A percentile compares a stretch with the other conserved stretches of the same genome.
Conservation (phyloP, 2,329 filamentous ascomycete genomes). For the Cordyceps sp. region DNA sequence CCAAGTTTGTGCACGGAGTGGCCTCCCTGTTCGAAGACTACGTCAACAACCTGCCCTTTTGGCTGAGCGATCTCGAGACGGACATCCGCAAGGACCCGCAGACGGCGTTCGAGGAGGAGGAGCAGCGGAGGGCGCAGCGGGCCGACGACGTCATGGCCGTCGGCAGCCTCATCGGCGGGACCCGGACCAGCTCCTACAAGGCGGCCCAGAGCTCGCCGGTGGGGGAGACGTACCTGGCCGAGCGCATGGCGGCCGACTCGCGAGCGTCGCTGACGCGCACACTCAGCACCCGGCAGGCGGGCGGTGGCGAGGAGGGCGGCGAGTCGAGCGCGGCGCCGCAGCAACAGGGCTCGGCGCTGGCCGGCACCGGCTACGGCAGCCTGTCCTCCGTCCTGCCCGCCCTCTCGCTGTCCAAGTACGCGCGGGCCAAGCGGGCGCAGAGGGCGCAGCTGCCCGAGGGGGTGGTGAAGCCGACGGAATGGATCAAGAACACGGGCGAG, state of each 20-base stretch:
- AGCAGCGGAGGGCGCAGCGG: constrained; percentile 62
- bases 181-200: constrained; percentile 34
- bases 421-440: constrained; percentile 31
- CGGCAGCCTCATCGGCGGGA: constrained; percentile 69
- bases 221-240: constrained; percentile 46
- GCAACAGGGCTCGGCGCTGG: constrained; percentile 16
- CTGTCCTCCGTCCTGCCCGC: constrained; percentile 63
- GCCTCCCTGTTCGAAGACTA: constrained; percentile 88
- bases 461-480: constrained; percentile 66
- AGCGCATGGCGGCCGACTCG: constrained; percentile 32
- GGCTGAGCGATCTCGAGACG: constrained; percentile 78
- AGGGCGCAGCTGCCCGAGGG: constrained; percentile 57
- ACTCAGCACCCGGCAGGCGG: constrained; percentile 10
- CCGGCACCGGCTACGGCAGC: constrained; percentile 28
- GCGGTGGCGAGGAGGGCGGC: constrained; percentile 16
- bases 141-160: constrained; percentile 81
- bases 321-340: constrained; percentile 18
- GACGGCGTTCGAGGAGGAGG: constrained; percentile 78
- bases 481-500: constrained; percentile 90
- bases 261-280: constrained; percentile 14
- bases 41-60: constrained; percentile 92
- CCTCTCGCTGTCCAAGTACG: constrained; percentile 69
- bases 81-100: constrained; percentile 92
- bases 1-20: constrained; percentile 90
- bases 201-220: constrained; percentile 49